phyloP scores from a whole-genome alignment of 345 rosid genomes.

The Hypericum perforatum region DNA sequence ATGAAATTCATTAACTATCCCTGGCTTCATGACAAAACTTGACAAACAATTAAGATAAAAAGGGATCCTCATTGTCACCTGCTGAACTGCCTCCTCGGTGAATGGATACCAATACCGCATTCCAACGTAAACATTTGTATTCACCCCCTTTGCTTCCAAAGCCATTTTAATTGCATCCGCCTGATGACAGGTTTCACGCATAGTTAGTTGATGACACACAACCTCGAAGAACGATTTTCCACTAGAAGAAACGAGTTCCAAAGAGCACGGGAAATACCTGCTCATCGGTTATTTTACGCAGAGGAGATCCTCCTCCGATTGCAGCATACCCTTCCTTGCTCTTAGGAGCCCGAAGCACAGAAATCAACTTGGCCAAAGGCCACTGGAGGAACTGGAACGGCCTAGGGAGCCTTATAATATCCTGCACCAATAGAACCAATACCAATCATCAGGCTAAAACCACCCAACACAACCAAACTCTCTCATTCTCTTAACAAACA shows the following conservation, averaged over 20 bases:
- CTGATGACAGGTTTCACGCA: constrained; percentile 23
- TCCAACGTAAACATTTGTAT: constrained; percentile 64
- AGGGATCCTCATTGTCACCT: constrained; percentile 28
- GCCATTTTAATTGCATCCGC: constrained; percentile 61
- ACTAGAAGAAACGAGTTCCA: neutral
- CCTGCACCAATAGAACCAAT: constrained; percentile 32
- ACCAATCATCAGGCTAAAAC: neutral
- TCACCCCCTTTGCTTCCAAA: constrained; percentile 51
- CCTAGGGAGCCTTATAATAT: constrained; percentile 84
- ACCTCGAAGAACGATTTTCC: neutral
- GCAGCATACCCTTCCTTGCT: constrained; percentile 97
- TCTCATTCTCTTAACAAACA: neutral
- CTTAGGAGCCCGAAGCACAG: constrained; percentile 75
- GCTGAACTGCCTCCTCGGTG: constrained; percentile 83
- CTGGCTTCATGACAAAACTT: neutral
- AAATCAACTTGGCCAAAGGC: constrained; percentile 70
- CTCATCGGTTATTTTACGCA: constrained; percentile 79
- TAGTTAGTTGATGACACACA: neutral
- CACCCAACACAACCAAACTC: neutral
- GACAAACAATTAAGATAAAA: neutral
- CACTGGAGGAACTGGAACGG: constrained; percentile 71
- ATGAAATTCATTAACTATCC: neutral
- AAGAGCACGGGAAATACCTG: constrained; percentile 30
- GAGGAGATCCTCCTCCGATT: constrained; percentile 90
- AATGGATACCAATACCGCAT: constrained; percentile 94